These are phyloP conservation scores for Tolypocladium inflatum DNA, from an alignment of 2,329 filamentous ascomycete species.

Conservation along the genomic window DNA sequence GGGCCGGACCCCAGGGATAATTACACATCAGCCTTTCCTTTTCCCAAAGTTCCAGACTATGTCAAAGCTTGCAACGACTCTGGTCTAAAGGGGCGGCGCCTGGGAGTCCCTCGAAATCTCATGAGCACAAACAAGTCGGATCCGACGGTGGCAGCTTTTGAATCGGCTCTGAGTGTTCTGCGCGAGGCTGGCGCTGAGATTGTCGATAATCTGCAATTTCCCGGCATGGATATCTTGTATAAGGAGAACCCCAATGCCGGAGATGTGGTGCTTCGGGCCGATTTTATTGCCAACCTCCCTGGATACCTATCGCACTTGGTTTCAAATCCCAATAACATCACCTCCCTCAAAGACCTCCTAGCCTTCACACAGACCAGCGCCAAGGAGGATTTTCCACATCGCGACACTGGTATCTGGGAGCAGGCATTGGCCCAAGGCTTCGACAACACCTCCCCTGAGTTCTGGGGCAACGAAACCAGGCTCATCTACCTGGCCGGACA, in stretches of 20 bases:
- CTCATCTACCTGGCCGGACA: background rate
- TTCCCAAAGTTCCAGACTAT: constrained; percentile 50
- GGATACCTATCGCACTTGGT: background rate
- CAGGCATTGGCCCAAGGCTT: constrained; percentile 34
- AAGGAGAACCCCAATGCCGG: background rate
- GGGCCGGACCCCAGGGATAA: constrained; percentile 51
- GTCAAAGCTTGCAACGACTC: constrained; percentile 44
- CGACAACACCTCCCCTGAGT: background rate
- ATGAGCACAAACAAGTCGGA: constrained; percentile 4
- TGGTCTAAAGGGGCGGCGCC: constrained; percentile 44
- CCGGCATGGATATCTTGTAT: constrained; percentile 25
- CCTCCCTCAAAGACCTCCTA: background rate
- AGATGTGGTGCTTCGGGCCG: constrained; percentile 32
- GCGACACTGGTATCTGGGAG: constrained; percentile 7
- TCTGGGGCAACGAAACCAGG: background rate
- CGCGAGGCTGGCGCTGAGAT: constrained; percentile 46
- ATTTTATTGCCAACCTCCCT: constrained; percentile 35
- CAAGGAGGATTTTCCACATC: background rate
- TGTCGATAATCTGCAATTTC: constrained; percentile 30
- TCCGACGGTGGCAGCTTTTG: constrained; percentile 26
- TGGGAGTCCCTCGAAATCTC: constrained; percentile 57
- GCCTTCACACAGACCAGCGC: background rate
- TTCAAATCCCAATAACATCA: background rate
- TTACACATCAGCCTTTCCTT: constrained; percentile 51
- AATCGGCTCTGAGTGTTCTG: constrained; percentile 41